phyloP scores from a whole-genome alignment of 1,139 yeast species.

The Kurtzmaniella quercitrusa region DNA sequence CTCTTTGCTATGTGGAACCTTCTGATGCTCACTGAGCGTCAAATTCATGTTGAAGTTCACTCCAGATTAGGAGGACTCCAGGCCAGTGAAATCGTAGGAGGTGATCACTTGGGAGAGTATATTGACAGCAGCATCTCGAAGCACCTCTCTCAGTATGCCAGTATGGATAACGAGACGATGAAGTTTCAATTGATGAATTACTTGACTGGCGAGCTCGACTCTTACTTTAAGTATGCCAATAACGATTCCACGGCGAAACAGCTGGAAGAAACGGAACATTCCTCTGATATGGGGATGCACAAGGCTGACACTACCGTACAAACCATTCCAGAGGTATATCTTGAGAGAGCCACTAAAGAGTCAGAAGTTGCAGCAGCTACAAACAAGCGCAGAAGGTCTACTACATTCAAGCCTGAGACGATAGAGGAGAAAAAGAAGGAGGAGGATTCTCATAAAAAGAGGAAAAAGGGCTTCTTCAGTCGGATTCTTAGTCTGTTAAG shows the following conservation, averaged over 20 bases:
- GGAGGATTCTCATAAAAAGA: slow-evolving; percentile 1
- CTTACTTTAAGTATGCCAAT: slow-evolving; percentile 13
- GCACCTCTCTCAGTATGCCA: slow-evolving; percentile 18
- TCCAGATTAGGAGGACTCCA: slow-evolving; percentile 20
- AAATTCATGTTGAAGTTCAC: slow-evolving; percentile 26
- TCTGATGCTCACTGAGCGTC: slow-evolving; percentile 23
- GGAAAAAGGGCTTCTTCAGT: slow-evolving; percentile 6
- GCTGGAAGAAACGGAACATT: not conserved
- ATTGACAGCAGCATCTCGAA: slow-evolving; percentile 20
- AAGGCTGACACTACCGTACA: slow-evolving; percentile 1
- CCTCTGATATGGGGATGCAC: not conserved
- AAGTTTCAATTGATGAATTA: slow-evolving; percentile 16
- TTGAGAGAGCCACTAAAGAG: slow-evolving; percentile 2
- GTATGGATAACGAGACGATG: slow-evolving; percentile 15
- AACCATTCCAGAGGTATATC: slow-evolving; percentile 7
- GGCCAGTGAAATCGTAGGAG: slow-evolving; percentile 21
- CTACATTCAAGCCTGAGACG: not conserved
- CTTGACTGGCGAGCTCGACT: slow-evolving; percentile 21
- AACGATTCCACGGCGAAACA: not conserved
- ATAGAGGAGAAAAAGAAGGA: not conserved
- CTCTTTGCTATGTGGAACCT: slow-evolving; percentile 26
- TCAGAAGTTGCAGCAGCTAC: not conserved
- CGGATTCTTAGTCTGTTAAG: slow-evolving; percentile 5
- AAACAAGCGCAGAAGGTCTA: not conserved
- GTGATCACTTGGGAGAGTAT: slow-evolving; percentile 17